These are phyloP conservation scores for Talaromyces sp. DNA, from an alignment of 2,329 filamentous ascomycete genomes.

Conservation along the genomic window DNA sequence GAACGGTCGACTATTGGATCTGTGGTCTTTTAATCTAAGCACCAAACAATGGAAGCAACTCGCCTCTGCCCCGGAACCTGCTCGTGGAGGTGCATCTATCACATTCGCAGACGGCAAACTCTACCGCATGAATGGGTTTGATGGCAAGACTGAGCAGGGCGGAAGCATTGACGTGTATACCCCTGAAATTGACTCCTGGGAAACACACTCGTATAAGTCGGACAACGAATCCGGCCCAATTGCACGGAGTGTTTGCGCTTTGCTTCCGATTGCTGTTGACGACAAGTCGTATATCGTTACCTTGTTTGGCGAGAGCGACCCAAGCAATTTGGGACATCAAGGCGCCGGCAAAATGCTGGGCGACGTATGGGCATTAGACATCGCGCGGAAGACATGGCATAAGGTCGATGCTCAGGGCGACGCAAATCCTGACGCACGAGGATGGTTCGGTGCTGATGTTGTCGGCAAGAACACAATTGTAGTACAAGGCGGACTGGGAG, in stretches of 20 bases:
- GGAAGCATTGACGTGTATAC: constrained; percentile 65
- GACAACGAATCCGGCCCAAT: constrained; percentile 47
- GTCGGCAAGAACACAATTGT: constrained; percentile 35
- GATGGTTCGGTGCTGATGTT: constrained; percentile 55
- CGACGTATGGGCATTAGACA: constrained; percentile 50
- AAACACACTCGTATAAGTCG: constrained; percentile 26
- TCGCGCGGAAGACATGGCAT: constrained; percentile 34
- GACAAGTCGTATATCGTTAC: constrained; percentile 45
- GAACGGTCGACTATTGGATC: constrained; percentile 60
- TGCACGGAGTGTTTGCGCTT: constrained; percentile 48
- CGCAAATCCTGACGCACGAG: constrained; percentile 41
- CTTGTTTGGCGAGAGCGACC: constrained; percentile 54
- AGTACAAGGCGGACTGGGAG: constrained; percentile 51
- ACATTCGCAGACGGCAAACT: constrained; percentile 61
- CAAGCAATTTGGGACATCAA: constrained; percentile 51
- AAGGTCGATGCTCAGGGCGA: constrained; percentile 26
- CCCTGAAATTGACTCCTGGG: constrained; percentile 40
- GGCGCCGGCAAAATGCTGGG: constrained; percentile 55
- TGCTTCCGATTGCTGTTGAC: constrained; percentile 41
- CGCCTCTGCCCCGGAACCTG: constrained; percentile 62
- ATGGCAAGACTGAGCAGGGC: constrained; percentile 66
- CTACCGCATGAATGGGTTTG: constrained; percentile 77
- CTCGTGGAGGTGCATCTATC: constrained; percentile 65
- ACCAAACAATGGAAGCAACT: constrained; percentile 64
- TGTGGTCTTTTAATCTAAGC: constrained; percentile 73